A percentile compares a stretch with the other conserved stretches of the same genome.
These are phyloP conservation scores for Euphrasia arctica DNA, from an alignment of 305 asterid genomes.

Conservation along the genomic window DNA sequence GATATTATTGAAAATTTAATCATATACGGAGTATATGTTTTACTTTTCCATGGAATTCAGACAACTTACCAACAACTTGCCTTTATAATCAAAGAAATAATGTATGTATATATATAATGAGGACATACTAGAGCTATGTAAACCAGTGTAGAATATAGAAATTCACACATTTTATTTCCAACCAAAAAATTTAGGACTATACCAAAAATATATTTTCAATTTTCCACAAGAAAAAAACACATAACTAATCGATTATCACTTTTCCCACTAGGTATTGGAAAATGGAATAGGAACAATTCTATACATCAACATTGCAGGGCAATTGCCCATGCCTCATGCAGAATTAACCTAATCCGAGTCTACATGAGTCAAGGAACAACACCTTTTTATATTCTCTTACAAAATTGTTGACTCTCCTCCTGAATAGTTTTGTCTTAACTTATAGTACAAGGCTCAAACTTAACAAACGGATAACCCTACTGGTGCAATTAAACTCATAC, in stretches of 20 bases:
- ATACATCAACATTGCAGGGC: slow-evolving; percentile 2
- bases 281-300: background rate
- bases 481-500: background rate
- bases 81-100: background rate
- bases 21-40: background rate
- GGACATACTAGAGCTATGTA: too few species aligned
- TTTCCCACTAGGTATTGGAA: background rate
- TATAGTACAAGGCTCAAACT: slow-evolving; percentile 4
- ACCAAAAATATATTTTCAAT: too few species aligned
- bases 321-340: background rate
- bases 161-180: background rate
- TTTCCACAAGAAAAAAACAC: too few species aligned
- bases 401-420: background rate
- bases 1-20: background rate
- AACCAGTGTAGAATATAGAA: background rate
- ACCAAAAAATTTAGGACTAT: background rate
- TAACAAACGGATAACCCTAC: background rate
- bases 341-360: background rate
- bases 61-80: background rate
- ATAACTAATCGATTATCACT: background rate
- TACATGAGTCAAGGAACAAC: background rate
- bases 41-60: background rate
- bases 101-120: too few species aligned
- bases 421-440: background rate
- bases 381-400: background rate